Evolutionary conservation across 257 asterid genomes (phyloP).

Genomic region (Ilex asprella): DNA sequence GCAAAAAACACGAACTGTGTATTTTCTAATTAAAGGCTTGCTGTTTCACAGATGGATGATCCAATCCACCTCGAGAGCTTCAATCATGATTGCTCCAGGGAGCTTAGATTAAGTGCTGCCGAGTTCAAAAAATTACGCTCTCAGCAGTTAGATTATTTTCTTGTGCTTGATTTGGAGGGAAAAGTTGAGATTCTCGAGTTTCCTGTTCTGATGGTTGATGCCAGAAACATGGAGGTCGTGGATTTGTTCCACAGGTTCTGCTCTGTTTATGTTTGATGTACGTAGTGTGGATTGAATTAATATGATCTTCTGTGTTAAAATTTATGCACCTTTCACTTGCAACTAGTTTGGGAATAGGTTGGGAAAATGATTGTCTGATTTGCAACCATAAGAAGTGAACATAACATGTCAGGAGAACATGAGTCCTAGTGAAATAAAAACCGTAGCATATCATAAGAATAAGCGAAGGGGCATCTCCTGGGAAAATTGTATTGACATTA

Average conservation of each 20-base stretch:
- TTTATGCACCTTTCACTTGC: neutral
- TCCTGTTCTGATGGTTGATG: slow-evolving; percentile 78
- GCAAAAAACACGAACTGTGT: neutral
- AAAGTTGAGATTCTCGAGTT: slow-evolving; percentile 94
- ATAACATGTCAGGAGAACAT: no score
- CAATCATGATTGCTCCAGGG: slow-evolving; percentile 53
- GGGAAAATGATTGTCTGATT: no score
- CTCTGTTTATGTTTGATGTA: neutral
- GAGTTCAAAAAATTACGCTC: slow-evolving; percentile 25
- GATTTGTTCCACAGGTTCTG: slow-evolving; percentile 80
- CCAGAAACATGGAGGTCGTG: slow-evolving; percentile 62
- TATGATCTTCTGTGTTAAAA: neutral
- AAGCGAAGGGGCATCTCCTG: no score
- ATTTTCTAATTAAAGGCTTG: neutral
- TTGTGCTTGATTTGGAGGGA: slow-evolving; percentile 98
- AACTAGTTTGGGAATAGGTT: no score
- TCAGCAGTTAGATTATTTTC: slow-evolving; percentile 73
- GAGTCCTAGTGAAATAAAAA: no score
- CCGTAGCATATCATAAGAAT: no score
- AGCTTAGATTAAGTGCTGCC: slow-evolving; percentile 23
- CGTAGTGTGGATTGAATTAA: no score
- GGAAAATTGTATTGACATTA: no score
- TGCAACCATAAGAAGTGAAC: no score
- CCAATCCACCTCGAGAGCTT: slow-evolving; percentile 57
- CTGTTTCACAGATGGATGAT: slow-evolving; percentile 54